Percentiles rank a stretch among this genome's conserved stretches.
phyloP scores from a whole-genome alignment of 139 green algal genomes.

The Diplosphaera chodatii region DNA sequence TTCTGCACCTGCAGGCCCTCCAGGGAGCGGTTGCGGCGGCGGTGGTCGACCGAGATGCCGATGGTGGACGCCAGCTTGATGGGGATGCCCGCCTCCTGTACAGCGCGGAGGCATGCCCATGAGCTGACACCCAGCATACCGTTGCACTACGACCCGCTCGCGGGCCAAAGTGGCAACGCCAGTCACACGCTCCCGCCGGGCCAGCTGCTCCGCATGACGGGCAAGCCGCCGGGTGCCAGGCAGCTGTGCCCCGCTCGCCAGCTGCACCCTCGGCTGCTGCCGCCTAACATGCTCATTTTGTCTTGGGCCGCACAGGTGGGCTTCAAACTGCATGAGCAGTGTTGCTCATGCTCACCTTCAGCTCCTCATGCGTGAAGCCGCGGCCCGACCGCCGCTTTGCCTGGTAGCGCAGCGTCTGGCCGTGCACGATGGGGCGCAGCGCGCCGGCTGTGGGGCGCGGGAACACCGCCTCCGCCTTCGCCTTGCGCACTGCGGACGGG shows the following conservation, averaged over 20 bases:
- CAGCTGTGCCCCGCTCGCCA: no score
- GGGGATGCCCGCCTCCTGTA: constrained; percentile 92
- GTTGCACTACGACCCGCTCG: no score
- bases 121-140: no score
- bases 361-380: constrained; percentile 96
- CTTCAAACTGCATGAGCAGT: no score
- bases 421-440: constrained; percentile 85
- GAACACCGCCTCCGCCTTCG: constrained; percentile 88
- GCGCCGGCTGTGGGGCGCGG: constrained; percentile 82
- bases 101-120: no score
- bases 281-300: no score
- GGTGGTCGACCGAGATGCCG: constrained; percentile 95
- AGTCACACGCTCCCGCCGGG: no score
- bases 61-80: constrained; percentile 87
- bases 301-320: no score
- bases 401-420: constrained; percentile 95
- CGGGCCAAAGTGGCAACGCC: no score
- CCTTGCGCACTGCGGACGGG: constrained; percentile 66
- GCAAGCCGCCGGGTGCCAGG: no score
- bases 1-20: constrained; percentile 91
- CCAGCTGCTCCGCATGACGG: no score
- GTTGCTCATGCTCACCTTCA: constrained; percentile 83
- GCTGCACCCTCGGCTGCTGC: no score
- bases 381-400: constrained; percentile 82
- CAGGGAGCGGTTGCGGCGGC: constrained; percentile 86